These are phyloP conservation scores for Tricholoma sp. DNA, from an alignment of 768 basidiomycete genomes.

Conservation along the genomic window DNA sequence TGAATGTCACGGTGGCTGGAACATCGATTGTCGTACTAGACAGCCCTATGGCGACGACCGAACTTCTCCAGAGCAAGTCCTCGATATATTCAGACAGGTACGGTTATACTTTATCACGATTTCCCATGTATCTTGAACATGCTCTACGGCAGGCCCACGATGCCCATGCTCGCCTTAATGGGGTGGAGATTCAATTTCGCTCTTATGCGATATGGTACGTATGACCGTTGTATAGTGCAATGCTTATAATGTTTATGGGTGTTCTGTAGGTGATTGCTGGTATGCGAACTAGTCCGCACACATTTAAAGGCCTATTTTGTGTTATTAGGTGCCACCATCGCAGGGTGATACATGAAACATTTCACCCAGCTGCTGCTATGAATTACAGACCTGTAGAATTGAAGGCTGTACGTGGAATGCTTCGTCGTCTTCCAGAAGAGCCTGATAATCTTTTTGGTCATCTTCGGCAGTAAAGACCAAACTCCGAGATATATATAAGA, in stretches of 20 bases:
- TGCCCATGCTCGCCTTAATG: conserved; percentile 21
- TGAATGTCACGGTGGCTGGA: conserved; percentile 22
- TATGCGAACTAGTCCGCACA: background rate
- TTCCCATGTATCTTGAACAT: background rate
- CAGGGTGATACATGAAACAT: no score
- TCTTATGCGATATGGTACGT: conserved; percentile 12
- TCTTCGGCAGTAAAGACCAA: no score
- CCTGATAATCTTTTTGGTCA: no score
- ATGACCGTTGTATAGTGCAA: background rate
- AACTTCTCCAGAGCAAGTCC: conserved; percentile 28
- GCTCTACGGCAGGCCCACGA: conserved; percentile 3
- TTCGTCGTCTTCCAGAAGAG: no score
- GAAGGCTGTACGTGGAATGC: no score
- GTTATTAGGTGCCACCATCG: no score
- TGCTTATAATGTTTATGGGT: no score
- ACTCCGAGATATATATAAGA: no score
- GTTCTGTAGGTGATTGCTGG: conserved; percentile 7
- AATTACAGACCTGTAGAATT: no score
- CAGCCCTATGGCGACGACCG: conserved; percentile 24
- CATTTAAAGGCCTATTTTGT: no score
- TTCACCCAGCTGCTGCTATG: no score
- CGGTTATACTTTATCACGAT: background rate
- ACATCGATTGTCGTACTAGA: conserved; percentile 27
- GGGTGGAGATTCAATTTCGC: conserved; percentile 16
- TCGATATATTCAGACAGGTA: no score